A percentile compares a stretch with the other conserved stretches of the same genome.
Evolutionary conservation across 2,329 filamentous ascomycete genomes (phyloP).

Genomic region (Dactylellina parvicollis): DNA sequence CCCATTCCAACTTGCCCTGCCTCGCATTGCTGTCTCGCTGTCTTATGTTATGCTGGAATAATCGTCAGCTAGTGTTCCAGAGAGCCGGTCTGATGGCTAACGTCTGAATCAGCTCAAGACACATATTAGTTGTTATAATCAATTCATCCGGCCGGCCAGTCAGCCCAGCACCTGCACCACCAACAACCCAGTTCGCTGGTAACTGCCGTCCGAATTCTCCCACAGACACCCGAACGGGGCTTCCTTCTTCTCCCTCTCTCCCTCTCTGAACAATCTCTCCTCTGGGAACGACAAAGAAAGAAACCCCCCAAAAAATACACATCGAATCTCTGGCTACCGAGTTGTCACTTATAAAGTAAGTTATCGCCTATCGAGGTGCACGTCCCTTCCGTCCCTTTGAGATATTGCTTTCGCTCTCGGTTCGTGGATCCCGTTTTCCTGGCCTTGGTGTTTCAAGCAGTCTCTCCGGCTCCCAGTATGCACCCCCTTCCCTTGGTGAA

Average conservation of each 20-base stretch:
- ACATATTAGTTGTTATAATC: too few relatives aligned
- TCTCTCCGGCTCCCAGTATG: slow-evolving; percentile 25
- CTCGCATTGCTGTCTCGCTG: slow-evolving; percentile 2
- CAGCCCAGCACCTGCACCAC: background rate
- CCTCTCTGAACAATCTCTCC: background rate
- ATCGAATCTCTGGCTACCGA: slow-evolving; percentile 6
- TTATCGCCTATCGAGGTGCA: slow-evolving; percentile 49
- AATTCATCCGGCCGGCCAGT: background rate
- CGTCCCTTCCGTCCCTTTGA: slow-evolving; percentile 31
- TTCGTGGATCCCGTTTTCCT: slow-evolving; percentile 48
- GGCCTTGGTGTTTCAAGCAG: slow-evolving; percentile 50
- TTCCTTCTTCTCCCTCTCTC: too few relatives aligned
- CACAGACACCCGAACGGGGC: too few relatives aligned
- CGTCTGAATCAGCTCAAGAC: slow-evolving; percentile 3
- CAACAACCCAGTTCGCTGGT: slow-evolving; percentile 11
- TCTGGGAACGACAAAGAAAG: background rate
- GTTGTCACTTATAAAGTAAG: slow-evolving; percentile 38
- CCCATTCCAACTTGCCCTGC: slow-evolving; percentile 1
- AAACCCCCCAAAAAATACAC: background rate
- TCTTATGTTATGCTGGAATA: background rate
- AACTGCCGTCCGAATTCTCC: background rate
- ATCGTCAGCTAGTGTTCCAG: slow-evolving; percentile 15
- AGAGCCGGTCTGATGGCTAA: slow-evolving; percentile 7
- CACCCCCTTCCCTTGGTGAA: slow-evolving; percentile 31
- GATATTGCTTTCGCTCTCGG: slow-evolving; percentile 37